phyloP scores from a whole-genome alignment of 164 flowering plant genomes.

The Sextonia rubra region DNA sequence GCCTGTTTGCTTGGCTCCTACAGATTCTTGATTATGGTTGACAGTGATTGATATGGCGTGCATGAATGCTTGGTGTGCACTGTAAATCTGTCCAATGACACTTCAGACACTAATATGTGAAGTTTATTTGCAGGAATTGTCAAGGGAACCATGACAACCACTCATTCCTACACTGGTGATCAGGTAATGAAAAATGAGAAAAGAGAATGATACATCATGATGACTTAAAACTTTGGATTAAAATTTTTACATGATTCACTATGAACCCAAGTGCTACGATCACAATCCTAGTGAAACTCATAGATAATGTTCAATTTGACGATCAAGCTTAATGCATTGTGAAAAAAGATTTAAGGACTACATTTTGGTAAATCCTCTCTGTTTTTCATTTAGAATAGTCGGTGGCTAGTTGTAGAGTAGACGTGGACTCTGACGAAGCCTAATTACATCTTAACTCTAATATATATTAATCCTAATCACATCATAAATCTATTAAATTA shows the following conservation, averaged over 20 bases:
- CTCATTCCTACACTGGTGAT: constrained; percentile 97
- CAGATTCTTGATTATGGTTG: neutral
- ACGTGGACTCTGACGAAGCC: too few species aligned
- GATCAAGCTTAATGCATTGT: too few species aligned
- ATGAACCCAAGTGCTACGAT: neutral
- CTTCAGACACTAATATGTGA: neutral
- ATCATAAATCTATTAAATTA: neutral
- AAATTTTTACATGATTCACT: neutral
- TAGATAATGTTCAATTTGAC: neutral
- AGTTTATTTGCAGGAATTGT: constrained; percentile 62
- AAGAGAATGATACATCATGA: neutral
- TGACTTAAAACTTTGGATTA: neutral
- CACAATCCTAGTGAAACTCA: neutral
- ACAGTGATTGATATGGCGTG: neutral
- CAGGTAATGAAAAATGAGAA: constrained; percentile 43
- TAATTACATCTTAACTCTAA: too few species aligned
- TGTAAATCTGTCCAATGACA: neutral
- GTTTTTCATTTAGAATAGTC: too few species aligned
- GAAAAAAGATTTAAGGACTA: too few species aligned
- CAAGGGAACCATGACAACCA: constrained; percentile 99
- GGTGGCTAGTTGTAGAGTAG: too few species aligned
- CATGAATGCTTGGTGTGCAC: neutral
- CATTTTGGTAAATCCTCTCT: too few species aligned
- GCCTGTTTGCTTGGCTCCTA: neutral
- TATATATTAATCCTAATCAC: too few species aligned